phyloP scores from a whole-genome alignment of 2,329 filamentous ascomycete species.

The Gnomoniopsis smithogilvyi region DNA sequence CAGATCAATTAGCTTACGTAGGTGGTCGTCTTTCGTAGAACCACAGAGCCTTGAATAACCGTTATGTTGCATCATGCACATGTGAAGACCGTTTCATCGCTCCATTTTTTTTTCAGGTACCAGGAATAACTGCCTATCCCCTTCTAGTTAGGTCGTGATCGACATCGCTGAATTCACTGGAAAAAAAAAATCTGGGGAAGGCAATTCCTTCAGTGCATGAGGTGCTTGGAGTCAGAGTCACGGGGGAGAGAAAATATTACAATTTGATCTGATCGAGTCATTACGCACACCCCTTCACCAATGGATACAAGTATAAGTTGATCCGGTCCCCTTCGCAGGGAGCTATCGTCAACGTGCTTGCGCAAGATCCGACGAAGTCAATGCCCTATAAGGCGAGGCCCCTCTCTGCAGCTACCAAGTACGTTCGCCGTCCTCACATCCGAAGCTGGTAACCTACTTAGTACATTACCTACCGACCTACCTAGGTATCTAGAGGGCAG shows the following conservation, averaged over 20 bases:
- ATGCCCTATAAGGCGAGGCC: not conserved
- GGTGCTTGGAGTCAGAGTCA: not conserved
- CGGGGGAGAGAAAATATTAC: not conserved
- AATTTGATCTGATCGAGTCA: slow-evolving; percentile 2
- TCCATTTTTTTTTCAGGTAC: slow-evolving; percentile 6
- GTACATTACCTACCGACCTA: too few relatives aligned
- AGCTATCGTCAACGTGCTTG: not conserved
- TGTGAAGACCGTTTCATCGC: not conserved
- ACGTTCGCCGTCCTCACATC: too few relatives aligned
- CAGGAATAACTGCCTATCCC: not conserved
- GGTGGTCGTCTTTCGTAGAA: not conserved
- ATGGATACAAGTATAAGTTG: not conserved
- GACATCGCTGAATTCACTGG: not conserved
- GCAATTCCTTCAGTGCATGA: not conserved
- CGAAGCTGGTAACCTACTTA: too few relatives aligned
- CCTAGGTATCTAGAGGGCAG: too few relatives aligned
- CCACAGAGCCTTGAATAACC: slow-evolving; percentile 8
- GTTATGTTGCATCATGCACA: not conserved
- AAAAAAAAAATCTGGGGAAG: not conserved
- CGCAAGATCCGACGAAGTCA: not conserved
- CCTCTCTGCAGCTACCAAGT: not conserved
- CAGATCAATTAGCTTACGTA: not conserved
- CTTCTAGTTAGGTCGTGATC: slow-evolving; percentile 3
- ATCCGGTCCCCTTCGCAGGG: not conserved
- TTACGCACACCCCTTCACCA: not conserved